A percentile compares a stretch with the other conserved stretches of the same genome.
Evolutionary conservation across 2,329 filamentous ascomycete species (phyloP).

Genomic region (Penicillium sp.): DNA sequence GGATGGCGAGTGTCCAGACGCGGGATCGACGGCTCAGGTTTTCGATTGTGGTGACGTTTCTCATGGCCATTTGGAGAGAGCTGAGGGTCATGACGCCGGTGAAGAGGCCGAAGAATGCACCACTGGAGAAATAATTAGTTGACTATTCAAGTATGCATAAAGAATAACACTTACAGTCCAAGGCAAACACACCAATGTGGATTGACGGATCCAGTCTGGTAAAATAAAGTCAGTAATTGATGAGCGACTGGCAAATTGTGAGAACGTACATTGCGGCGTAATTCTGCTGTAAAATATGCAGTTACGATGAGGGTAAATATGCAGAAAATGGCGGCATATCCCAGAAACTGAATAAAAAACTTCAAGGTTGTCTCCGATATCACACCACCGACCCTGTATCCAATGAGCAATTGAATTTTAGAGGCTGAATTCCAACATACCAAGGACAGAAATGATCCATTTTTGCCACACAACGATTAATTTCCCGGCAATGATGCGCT

Average conservation of each 20-base stretch:
- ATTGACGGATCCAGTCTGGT: slow-evolving; percentile 46
- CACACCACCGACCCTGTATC: slow-evolving; percentile 77
- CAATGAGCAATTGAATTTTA: slow-evolving; percentile 7
- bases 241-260: background rate
- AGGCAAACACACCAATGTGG: slow-evolving; percentile 66
- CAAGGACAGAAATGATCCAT: slow-evolving; percentile 97
- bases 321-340: slow-evolving; percentile 70
- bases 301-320: slow-evolving; percentile 62
- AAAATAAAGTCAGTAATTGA: background rate
- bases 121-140: slow-evolving; percentile 32
- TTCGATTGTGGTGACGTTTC: slow-evolving; percentile 85
- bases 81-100: slow-evolving; percentile 72
- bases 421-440: slow-evolving; percentile 33
- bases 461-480: slow-evolving; percentile 77
- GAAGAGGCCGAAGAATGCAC: slow-evolving; percentile 77
- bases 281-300: slow-evolving; percentile 62
- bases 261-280: slow-evolving; percentile 46
- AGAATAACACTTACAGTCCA: slow-evolving; percentile 51
- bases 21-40: slow-evolving; percentile 62
- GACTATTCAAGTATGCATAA: slow-evolving; percentile 13
- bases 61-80: slow-evolving; percentile 66
- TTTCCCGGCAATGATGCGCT: slow-evolving; percentile 80
- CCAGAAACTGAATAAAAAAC: slow-evolving; percentile 85
- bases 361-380: slow-evolving; percentile 85
- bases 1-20: slow-evolving; percentile 72